Percentiles rank a stretch among this genome's conserved stretches.
Evolutionary conservation across 768 basidiomycete genomes (phyloP).

Genomic region (Suillus luteus): DNA sequence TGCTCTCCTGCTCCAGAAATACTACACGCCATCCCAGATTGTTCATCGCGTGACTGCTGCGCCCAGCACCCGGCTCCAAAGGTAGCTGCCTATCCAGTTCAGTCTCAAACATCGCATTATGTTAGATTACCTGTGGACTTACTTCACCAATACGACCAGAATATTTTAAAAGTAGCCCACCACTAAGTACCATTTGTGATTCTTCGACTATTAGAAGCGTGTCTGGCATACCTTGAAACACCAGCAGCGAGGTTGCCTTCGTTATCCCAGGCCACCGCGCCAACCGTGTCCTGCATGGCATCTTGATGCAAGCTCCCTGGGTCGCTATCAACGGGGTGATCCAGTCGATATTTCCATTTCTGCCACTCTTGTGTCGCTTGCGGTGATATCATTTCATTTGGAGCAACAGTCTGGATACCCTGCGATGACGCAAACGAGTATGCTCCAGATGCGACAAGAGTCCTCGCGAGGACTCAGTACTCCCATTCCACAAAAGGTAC

Average conservation of each 20-base stretch:
- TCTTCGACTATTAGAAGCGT: constrained; percentile 1
- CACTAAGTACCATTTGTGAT: constrained; percentile 44
- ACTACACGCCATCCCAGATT: constrained; percentile 60
- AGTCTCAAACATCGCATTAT: background rate
- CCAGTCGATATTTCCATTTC: constrained; percentile 56
- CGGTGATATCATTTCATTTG: constrained; percentile 51
- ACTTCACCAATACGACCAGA: constrained; percentile 81
- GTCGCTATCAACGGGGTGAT: constrained; percentile 9
- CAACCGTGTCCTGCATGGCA: constrained; percentile 76
- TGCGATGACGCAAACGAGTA: constrained; percentile 47
- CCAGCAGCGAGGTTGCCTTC: constrained; percentile 60
- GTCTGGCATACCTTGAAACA: constrained; percentile 60
- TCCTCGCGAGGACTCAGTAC: constrained; percentile 37
- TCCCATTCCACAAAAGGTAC: constrained; percentile 5
- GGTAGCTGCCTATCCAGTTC: constrained; percentile 54
- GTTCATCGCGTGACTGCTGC: constrained; percentile 31
- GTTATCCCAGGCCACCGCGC: constrained; percentile 62
- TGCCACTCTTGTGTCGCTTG: constrained; percentile 56
- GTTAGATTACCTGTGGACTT: constrained; percentile 6
- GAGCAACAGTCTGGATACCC: constrained; percentile 38
- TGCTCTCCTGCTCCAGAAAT: constrained; percentile 78
- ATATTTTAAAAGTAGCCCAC: constrained; percentile 75
- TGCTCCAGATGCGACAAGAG: constrained; percentile 65
- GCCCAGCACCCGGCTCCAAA: constrained; percentile 84
- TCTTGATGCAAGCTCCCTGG: constrained; percentile 22